Percentiles rank a stretch among this genome's conserved stretches.
phyloP scores from a whole-genome alignment of 306 rosid genomes.

The Parietaria judaica region DNA sequence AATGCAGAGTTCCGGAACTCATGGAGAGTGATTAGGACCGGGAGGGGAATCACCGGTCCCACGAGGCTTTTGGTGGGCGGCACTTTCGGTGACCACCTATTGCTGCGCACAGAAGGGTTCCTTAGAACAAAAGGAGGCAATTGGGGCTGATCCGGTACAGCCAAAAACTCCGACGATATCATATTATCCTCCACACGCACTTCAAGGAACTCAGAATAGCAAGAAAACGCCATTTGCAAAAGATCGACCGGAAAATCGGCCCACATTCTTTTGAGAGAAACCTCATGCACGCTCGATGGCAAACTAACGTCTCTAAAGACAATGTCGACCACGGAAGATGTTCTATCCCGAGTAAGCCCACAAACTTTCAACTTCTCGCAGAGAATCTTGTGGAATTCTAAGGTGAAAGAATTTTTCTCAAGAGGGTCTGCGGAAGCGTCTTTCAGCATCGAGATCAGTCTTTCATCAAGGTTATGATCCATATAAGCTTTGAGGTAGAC shows the following conservation, averaged over 20 bases:
- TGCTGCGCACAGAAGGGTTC: conserved; percentile 33
- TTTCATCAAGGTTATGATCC: conserved; percentile 28
- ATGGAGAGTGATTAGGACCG: conserved; percentile 38
- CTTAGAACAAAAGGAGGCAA: conserved; percentile 61
- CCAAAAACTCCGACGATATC: conserved; percentile 35
- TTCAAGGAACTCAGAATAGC: conserved; percentile 30
- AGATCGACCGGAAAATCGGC: conserved; percentile 45
- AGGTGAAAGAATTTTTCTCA: conserved; percentile 17
- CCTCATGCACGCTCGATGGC: conserved; percentile 40
- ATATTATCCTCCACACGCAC: conserved; percentile 13
- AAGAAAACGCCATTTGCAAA: conserved; percentile 40
- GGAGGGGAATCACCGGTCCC: conserved; percentile 64
- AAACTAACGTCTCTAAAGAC: conserved; percentile 39
- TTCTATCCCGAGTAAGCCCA: conserved; percentile 37
- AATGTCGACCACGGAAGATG: conserved; percentile 29
- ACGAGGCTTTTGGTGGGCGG: conserved; percentile 26
- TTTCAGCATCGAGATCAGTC: conserved; percentile 22
- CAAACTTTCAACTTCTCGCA: conserved; percentile 48
- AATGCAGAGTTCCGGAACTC: conserved; percentile 31
- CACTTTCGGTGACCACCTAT: conserved; percentile 27
- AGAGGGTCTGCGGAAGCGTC: conserved; percentile 2
- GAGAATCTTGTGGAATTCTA: conserved; percentile 43
- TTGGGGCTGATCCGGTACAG: conserved; percentile 41
- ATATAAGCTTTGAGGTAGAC: conserved; percentile 36
- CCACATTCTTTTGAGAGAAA: conserved; percentile 46